Base-by-base conservation (phyloP, 148 eudicot species). In the Pouteria glomerata region DNA sequence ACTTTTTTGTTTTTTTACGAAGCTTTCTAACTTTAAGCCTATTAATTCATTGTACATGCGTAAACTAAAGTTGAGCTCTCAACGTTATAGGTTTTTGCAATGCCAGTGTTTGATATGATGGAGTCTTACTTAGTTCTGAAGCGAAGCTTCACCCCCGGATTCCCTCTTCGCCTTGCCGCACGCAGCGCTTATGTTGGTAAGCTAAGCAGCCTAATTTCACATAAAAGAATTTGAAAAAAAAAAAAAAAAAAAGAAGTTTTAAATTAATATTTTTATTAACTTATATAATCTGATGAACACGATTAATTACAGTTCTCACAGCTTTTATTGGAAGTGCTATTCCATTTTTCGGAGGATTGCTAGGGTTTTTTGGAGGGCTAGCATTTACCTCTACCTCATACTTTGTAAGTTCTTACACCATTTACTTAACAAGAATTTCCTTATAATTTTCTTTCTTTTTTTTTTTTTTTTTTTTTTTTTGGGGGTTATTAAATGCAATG, bases 371-470 rank as follows among this genome's bases (percentile, higher is more conserved):
- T 33, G 84, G 84, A 33, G 84, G 84, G 29, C 64, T 81, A 6
- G 84, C 80, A 29, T 81, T 77, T 53, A 53, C 84, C 24, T 70
- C 84, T 8, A 81, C 84, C n/a, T 62, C 84, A 30, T 81, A 68
- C 63, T 73, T 63, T 64, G 84, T 81, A 45, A 81, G 80, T 61
- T 19, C 15, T 31, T 26, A 15, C 2, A 6, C 8, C 53, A 1
- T 16, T 11, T 18, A 39, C 44, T 11, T 1, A 5, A 11, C 44
- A 5, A 5, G 44, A 5, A 10, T 18, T 21, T 18, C 5, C 33
- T 73, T 29, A 51, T 4, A 18, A 3, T 27, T 31, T 21, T 37
- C 4, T 34, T 34, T 21, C 50, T 24, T 6, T 57, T 26, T 10
- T 15, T 47, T 47, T 2, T 3, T 47, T 47, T 15, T 11, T 14